phyloP scores from a whole-genome alignment of 2,329 filamentous ascomycete genomes.

The Xylaria polymorpha region DNA sequence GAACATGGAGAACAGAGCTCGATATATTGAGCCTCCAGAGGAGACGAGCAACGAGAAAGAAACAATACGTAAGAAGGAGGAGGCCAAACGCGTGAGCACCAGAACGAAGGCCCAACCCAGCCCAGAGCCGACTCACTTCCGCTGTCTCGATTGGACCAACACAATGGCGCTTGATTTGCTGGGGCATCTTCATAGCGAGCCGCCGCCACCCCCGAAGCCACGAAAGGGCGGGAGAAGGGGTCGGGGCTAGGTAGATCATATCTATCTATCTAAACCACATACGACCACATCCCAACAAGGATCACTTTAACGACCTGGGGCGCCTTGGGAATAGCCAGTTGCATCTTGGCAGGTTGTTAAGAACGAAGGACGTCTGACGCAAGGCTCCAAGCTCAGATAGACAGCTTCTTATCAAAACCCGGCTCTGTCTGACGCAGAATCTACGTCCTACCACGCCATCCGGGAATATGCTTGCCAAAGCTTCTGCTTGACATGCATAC shows the following conservation, averaged over 20 bases:
- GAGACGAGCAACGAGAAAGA: constrained; percentile 49
- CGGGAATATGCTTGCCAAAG: too few relatives aligned
- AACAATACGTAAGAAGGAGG: constrained; percentile 52
- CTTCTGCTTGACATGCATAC: not conserved
- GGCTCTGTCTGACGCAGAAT: not conserved
- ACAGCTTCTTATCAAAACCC: not conserved
- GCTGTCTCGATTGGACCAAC: constrained; percentile 67
- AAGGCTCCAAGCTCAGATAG: not conserved
- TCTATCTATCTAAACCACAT: not conserved
- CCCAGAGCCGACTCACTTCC: constrained; percentile 59
- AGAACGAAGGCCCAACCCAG: constrained; percentile 60
- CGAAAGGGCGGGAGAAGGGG: constrained; percentile 64
- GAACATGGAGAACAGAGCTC: constrained; percentile 83
- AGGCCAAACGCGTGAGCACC: constrained; percentile 59
- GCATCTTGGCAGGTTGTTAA: not conserved
- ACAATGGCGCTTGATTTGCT: constrained; percentile 67
- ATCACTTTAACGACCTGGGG: not conserved
- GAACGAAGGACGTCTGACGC: not conserved
- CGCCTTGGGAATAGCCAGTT: too few relatives aligned
- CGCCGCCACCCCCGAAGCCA: constrained; percentile 62
- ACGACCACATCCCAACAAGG: not conserved
- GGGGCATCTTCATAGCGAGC: constrained; percentile 67
- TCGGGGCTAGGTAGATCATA: constrained; percentile 1
- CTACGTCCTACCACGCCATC: not conserved
- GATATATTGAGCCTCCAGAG: constrained; percentile 70